These are phyloP conservation scores for Trichosporon asahii DNA, from an alignment of 1,284 basidiomycete species.

Conservation along the genomic window DNA sequence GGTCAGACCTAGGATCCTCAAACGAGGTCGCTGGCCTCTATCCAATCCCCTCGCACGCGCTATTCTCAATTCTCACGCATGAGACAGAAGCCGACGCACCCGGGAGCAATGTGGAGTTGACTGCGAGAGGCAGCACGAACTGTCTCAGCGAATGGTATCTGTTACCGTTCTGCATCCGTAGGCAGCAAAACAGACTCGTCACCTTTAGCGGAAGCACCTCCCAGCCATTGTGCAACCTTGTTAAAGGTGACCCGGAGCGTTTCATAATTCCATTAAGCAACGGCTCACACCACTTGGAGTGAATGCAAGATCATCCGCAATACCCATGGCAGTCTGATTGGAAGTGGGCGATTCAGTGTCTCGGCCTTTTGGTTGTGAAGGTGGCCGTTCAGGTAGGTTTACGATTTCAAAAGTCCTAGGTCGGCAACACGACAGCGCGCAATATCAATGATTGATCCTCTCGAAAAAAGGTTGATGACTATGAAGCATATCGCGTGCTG, in stretches of 20 bases:
- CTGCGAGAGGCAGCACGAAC: background rate
- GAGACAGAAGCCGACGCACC: background rate
- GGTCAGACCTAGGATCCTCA: background rate
- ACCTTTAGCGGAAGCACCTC: background rate
- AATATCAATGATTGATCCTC: background rate
- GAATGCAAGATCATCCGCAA: background rate
- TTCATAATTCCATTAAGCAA: slow-evolving; percentile 4
- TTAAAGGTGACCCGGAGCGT: background rate
- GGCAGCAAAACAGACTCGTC: background rate
- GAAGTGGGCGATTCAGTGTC: background rate
- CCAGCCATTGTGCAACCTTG: slow-evolving; percentile 5
- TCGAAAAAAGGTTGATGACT: background rate
- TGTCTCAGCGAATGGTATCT: background rate
- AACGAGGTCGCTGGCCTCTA: background rate
- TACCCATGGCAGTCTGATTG: background rate
- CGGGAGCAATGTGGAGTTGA: background rate
- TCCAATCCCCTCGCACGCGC: background rate
- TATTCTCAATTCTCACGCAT: background rate
- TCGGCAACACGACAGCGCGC: background rate
- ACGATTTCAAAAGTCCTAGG: background rate
- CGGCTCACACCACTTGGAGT: background rate
- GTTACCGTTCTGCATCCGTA: background rate
- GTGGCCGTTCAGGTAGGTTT: background rate
- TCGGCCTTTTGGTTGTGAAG: background rate
- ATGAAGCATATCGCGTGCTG: slow-evolving; percentile 9